These are phyloP conservation scores for Prunus fruticosa DNA, from an alignment of 306 rosid genomes.

Conservation along the genomic window DNA sequence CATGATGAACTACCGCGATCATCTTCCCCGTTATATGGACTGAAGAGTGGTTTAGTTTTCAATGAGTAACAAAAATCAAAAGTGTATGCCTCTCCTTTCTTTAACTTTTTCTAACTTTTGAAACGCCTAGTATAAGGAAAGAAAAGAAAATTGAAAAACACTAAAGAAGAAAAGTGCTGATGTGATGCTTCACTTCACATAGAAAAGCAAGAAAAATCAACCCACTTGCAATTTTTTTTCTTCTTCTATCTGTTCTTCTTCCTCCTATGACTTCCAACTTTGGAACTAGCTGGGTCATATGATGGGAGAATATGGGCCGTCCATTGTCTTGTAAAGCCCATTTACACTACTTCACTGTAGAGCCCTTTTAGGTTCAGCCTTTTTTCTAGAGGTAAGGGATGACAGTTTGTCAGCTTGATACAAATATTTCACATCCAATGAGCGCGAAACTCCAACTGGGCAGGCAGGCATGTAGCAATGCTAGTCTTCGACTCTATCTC, in stretches of 20 bases:
- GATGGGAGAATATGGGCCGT: not conserved
- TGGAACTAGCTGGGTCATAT: too few species aligned
- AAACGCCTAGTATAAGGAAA: conserved; percentile 2
- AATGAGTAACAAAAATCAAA: not conserved
- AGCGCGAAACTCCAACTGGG: not conserved
- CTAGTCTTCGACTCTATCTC: not conserved
- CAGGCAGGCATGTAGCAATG: not conserved
- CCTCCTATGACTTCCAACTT: too few species aligned
- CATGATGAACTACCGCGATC: too few species aligned
- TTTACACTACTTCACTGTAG: too few species aligned
- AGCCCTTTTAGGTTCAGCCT: too few species aligned
- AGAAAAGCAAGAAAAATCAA: conserved; percentile 11
- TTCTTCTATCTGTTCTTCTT: not conserved
- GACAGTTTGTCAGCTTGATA: not conserved
- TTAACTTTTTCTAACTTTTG: conserved; percentile 1
- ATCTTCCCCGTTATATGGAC: too few species aligned
- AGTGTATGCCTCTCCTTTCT: not conserved
- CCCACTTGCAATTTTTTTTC: conserved; percentile 13
- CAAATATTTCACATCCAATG: not conserved
- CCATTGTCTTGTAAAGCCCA: not conserved
- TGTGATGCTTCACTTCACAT: conserved; percentile 23
- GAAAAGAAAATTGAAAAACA: conserved; percentile 11
- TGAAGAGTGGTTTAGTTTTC: not conserved
- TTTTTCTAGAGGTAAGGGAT: too few species aligned
- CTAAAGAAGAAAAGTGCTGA: conserved; percentile 17